These are phyloP conservation scores for Xylariaceae sp. DNA, from an alignment of 2,329 filamentous ascomycete species.

Conservation along the genomic window DNA sequence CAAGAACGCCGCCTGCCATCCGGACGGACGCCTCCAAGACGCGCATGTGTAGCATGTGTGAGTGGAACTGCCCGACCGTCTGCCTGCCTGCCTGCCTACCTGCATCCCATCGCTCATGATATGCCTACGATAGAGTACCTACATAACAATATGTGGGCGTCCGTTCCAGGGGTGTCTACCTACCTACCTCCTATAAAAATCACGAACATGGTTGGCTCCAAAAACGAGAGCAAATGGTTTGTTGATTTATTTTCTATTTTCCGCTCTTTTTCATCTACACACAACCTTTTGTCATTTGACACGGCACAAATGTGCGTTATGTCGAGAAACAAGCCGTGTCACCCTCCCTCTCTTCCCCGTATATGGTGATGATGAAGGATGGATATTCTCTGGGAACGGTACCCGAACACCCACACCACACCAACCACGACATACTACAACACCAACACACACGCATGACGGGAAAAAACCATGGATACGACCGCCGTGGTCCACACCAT, in stretches of 20 bases:
- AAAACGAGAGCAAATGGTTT: too few species aligned
- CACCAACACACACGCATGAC: too few species aligned
- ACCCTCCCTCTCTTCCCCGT: neutral
- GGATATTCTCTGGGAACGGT: neutral
- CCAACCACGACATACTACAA: too few species aligned
- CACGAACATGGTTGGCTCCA: conserved; percentile 3
- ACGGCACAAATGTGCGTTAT: neutral
- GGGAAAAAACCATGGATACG: too few species aligned
- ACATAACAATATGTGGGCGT: conserved; percentile 13
- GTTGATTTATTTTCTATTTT: too few species aligned
- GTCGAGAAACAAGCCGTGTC: neutral
- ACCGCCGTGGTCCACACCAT: too few species aligned
- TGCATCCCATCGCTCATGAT: conserved; percentile 2
- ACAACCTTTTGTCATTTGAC: conserved; percentile 14
- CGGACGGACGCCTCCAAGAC: conserved; percentile 22
- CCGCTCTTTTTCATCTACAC: neutral
- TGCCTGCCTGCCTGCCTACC: conserved; percentile 16
- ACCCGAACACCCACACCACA: neutral
- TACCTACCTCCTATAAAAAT: neutral
- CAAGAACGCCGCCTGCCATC: conserved; percentile 15
- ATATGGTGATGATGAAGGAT: neutral
- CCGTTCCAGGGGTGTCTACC: conserved; percentile 1
- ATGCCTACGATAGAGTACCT: neutral
- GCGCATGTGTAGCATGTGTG: conserved; percentile 14
- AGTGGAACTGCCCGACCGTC: conserved; percentile 19